These are phyloP conservation scores for Candida suzukii DNA, from an alignment of 805 yeast genomes.

Conservation along the genomic window DNA sequence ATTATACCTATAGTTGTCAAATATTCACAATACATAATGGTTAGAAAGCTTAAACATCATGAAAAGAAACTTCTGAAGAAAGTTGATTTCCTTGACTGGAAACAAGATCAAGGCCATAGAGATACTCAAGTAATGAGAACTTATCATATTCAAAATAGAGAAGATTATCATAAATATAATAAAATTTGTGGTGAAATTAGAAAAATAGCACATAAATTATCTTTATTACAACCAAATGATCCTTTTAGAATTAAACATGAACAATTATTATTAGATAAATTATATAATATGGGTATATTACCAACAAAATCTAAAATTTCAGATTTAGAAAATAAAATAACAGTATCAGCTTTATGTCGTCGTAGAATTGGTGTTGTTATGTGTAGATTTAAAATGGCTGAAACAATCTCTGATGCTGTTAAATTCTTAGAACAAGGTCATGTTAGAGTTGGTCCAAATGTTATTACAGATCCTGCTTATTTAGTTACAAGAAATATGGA, in stretches of 20 bases:
- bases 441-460: conserved; percentile 93
- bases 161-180: conserved; percentile 92
- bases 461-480: conserved; percentile 93
- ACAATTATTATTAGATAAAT: conserved; percentile 77
- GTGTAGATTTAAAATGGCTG: conserved; percentile 93
- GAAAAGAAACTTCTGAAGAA: conserved; percentile 92
- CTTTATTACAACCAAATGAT: conserved; percentile 81
- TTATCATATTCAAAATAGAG: conserved; percentile 89
- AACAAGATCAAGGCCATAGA: conserved; percentile 90
- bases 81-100: conserved; percentile 97
- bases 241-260: conserved; percentile 86
- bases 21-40: conserved; percentile 62
- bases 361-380: conserved; percentile 90
- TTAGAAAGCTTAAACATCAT: conserved; percentile 85
- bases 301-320: conserved; percentile 86
- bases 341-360: conserved; percentile 89
- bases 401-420: conserved; percentile 80
- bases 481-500: conserved; percentile 90
- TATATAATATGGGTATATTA: conserved; percentile 81
- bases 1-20: too few relatives aligned
- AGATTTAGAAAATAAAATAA: conserved; percentile 83
- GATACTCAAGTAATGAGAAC: conserved; percentile 96
- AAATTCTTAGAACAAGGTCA: conserved; percentile 95
- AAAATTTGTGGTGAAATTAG: conserved; percentile 88
- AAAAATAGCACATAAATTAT: conserved; percentile 77